Base-by-base conservation (phyloP, 495 filamentous ascomycete species). In the Astrocystis sublimbata region DNA sequence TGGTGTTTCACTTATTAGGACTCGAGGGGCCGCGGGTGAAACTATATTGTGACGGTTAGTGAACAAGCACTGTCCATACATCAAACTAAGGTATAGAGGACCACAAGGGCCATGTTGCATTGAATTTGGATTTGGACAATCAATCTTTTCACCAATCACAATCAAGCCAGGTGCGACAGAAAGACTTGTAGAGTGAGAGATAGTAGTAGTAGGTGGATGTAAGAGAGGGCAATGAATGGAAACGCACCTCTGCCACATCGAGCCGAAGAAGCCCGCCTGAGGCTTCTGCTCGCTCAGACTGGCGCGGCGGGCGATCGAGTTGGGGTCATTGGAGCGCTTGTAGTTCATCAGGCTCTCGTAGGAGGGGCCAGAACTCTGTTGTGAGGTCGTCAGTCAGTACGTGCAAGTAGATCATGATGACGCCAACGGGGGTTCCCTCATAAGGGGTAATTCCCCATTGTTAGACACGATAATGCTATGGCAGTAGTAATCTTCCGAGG, bases 181-280 rank as follows among this genome's bases (percentile, higher is more conserved):
- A 35, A 19, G 42, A 38, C 17, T 23, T 7, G 31, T 50, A 24
- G 7, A 19, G 41, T 6, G 28, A 28, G 23, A 9, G 23, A 8
- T 1, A 13, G 43, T 8, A 12, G 23, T 28, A 24, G 17, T 13
- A 35, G 23, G 17, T n/a, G 9, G 35, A 31, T n/a, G 33, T 31
- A 19, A 23, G 5, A 31, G 19, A 19, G 54, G 23, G 38, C 42
- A 23, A 36, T 19, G 17, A 13, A 17, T 10, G 46, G 36, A 6
- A 33, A 63, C 73, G 31, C 54, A 81, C 78, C 73, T 77, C 49
- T 78, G 67, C 78, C 78, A 81, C 78, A 80, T 78, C 65, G 71
- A 64, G 12, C 76, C 78, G 51, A 81, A 66, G 64, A 80, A 75
- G 42, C 78, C 78, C 8, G 69, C 8, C 23, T 61, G 40, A 12